Conservation (phyloP, 306 rosid species). For the Prunus armeniaca region DNA sequence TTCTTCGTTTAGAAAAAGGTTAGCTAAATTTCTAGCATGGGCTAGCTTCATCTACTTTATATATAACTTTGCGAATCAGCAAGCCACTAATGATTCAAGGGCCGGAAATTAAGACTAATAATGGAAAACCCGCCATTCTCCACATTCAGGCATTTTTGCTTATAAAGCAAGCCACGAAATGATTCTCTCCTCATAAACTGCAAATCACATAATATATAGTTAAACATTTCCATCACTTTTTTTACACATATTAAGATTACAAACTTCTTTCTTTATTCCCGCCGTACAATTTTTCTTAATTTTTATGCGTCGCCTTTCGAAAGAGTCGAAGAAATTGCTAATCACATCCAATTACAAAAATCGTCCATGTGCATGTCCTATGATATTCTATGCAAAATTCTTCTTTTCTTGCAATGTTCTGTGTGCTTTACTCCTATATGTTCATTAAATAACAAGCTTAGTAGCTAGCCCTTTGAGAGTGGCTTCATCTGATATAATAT, state of each 20-base stretch:
- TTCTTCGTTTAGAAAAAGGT: background rate
- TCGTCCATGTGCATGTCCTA: background rate
- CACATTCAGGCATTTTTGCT: background rate
- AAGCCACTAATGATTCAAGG: background rate
- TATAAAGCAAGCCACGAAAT: background rate
- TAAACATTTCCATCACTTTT: background rate
- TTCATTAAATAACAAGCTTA: too few species aligned
- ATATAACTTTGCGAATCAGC: constrained; percentile 1
- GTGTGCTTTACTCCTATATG: too few species aligned
- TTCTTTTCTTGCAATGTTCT: too few species aligned
- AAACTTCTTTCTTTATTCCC: background rate
- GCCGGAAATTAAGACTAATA: background rate
- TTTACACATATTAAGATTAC: background rate
- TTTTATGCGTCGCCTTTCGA: background rate
- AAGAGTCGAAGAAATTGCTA: background rate
- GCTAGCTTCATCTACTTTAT: background rate
- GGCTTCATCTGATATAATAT: background rate
- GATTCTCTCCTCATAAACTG: background rate
- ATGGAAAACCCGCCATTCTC: background rate
- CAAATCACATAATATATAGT: background rate
- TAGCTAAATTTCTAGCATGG: background rate
- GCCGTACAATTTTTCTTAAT: background rate
- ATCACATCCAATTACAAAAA: background rate
- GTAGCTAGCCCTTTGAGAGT: background rate
- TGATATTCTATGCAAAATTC: background rate